phyloP scores from a whole-genome alignment of 1,284 basidiomycete genomes.

The Ceratobasidium sp. region DNA sequence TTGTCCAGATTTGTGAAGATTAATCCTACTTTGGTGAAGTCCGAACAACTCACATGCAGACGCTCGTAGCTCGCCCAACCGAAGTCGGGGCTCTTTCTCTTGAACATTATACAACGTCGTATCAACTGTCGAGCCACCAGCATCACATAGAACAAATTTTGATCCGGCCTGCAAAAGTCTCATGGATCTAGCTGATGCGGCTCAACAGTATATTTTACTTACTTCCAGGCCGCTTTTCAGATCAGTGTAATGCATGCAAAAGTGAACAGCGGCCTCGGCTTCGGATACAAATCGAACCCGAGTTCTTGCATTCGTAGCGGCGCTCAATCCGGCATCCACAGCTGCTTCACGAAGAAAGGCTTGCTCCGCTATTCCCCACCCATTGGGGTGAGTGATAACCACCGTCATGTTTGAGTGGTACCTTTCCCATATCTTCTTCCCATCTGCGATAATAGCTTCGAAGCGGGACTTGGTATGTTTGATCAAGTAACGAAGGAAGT shows the following conservation, averaged over 20 bases:
- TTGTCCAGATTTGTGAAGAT: not conserved
- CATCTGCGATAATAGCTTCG: conserved; percentile 7
- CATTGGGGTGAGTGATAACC: conserved; percentile 32
- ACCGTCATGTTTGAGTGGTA: conserved; percentile 5
- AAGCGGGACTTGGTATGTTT: conserved; percentile 22
- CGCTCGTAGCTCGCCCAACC: conserved; percentile 10
- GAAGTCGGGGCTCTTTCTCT: not conserved
- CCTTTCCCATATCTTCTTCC: conserved; percentile 7
- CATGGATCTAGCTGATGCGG: not conserved
- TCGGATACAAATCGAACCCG: conserved; percentile 37
- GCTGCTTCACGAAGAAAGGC: conserved; percentile 21
- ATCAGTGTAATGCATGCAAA: conserved; percentile 22
- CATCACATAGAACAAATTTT: conserved; percentile 36
- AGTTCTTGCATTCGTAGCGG: not conserved
- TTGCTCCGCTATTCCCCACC: conserved; percentile 29
- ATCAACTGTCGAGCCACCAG: no score
- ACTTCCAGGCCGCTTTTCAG: not conserved
- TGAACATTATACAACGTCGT: conserved; percentile 37
- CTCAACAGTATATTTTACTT: not conserved
- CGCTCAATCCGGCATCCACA: conserved; percentile 8
- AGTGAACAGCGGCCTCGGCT: conserved; percentile 40
- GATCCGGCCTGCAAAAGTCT: not conserved
- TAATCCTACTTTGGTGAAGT: not conserved
- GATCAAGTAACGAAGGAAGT: no score
- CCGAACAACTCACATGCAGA: conserved; percentile 19